These are phyloP conservation scores for Solanum hybrid DNA, from an alignment of 305 asterid genomes.

Conservation along the genomic window DNA sequence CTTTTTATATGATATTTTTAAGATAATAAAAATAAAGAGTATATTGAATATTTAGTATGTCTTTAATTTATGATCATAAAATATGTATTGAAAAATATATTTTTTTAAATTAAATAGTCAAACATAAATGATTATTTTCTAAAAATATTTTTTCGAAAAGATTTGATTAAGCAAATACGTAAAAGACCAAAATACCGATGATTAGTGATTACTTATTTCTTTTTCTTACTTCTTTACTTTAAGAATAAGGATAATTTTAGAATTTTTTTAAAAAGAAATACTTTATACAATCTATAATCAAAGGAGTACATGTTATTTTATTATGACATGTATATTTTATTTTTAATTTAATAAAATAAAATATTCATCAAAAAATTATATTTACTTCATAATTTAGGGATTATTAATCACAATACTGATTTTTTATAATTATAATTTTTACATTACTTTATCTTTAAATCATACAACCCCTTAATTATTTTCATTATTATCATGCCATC, in stretches of 20 bases:
- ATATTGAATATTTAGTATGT: neutral
- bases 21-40: too few relatives aligned
- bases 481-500: neutral
- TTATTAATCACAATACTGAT: neutral
- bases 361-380: neutral
- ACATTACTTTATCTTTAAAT: neutral
- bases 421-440: neutral
- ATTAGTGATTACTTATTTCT: neutral
- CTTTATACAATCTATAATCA: neutral
- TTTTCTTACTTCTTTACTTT: neutral
- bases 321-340: neutral
- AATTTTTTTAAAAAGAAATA: neutral
- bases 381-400: neutral
- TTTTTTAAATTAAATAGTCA: neutral
- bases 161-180: neutral
- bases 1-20: neutral
- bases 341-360: neutral
- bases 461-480: rapidly evolving
- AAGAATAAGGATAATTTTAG: neutral
- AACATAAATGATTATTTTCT: neutral
- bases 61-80: neutral
- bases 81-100: neutral
- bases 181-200: neutral
- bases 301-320: neutral
- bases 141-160: too few relatives aligned